These are phyloP conservation scores for Vigna mungo DNA, from an alignment of 306 rosid genomes.

Conservation along the genomic window DNA sequence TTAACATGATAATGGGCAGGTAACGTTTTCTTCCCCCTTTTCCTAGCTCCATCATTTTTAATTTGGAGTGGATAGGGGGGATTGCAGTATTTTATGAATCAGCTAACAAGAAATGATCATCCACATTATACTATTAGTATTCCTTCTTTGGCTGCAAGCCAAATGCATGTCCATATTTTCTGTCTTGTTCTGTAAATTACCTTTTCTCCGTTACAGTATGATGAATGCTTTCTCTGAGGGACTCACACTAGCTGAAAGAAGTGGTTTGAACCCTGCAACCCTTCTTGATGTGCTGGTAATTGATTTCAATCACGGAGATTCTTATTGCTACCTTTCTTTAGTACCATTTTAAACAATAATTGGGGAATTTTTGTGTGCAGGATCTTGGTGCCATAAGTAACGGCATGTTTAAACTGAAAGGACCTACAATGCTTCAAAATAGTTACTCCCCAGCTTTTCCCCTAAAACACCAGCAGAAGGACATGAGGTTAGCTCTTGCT, in stretches of 20 bases:
- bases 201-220: slow-evolving; percentile 57
- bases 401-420: slow-evolving; percentile 81
- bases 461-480: slow-evolving; percentile 90
- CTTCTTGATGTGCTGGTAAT: slow-evolving; percentile 85
- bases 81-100: slow-evolving; percentile 29
- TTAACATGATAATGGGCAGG: slow-evolving; percentile 99
- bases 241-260: slow-evolving; percentile 67
- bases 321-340: slow-evolving; percentile 25
- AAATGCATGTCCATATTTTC: slow-evolving; percentile 22
- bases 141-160: slow-evolving; percentile 17
- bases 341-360: slow-evolving; percentile 28
- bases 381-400: slow-evolving; percentile 77
- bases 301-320: slow-evolving; percentile 18
- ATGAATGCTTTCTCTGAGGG: slow-evolving; percentile 94
- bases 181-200: slow-evolving; percentile 21
- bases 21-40: slow-evolving; percentile 36
- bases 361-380: slow-evolving; percentile 49
- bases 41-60: not conserved
- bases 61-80: not conserved
- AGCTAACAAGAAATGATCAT: not conserved
- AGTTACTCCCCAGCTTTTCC: slow-evolving; percentile 86
- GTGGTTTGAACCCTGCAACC: slow-evolving; percentile 72
- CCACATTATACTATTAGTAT: slow-evolving; percentile 26
- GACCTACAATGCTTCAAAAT: slow-evolving; percentile 73
- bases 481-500: slow-evolving; percentile 90